Evolutionary conservation across 2,329 filamentous ascomycete species (phyloP).

Genomic region (Diaporthe ilicicola): DNA sequence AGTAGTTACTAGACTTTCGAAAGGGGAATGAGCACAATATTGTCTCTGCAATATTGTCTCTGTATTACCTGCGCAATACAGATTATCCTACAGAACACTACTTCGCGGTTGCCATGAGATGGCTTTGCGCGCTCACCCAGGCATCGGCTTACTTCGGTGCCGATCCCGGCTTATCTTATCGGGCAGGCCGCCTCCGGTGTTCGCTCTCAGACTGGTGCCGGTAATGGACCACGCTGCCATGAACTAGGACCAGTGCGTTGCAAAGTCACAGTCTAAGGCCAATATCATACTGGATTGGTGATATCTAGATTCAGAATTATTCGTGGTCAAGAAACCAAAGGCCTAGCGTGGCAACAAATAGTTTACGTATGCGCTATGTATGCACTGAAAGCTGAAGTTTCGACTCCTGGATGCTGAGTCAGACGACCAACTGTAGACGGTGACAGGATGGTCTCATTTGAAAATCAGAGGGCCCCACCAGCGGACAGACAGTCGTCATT

Average conservation of each 20-base stretch:
- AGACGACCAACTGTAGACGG: slow-evolving; percentile 4
- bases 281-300: background rate
- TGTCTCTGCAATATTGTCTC: no score
- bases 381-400: background rate
- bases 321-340: no score
- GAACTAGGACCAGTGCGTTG: no score
- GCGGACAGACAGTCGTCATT: slow-evolving; percentile 6
- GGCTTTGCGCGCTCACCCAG: background rate
- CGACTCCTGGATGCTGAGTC: background rate
- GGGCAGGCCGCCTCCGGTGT: background rate
- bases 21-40: no score
- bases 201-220: slow-evolving; percentile 8
- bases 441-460: slow-evolving; percentile 18
- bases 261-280: no score
- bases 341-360: background rate
- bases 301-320: no score
- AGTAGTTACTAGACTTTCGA: no score
- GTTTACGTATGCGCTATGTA: background rate
- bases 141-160: slow-evolving; percentile 14
- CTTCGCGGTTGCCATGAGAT: no score
- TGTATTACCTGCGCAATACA: no score
- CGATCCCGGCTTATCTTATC: slow-evolving; percentile 21
- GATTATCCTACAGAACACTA: no score
- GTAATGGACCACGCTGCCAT: background rate
- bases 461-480: slow-evolving; percentile 20